These are phyloP conservation scores for Hypomyces rosellus DNA, from an alignment of 2,329 filamentous ascomycete genomes.

Conservation along the genomic window DNA sequence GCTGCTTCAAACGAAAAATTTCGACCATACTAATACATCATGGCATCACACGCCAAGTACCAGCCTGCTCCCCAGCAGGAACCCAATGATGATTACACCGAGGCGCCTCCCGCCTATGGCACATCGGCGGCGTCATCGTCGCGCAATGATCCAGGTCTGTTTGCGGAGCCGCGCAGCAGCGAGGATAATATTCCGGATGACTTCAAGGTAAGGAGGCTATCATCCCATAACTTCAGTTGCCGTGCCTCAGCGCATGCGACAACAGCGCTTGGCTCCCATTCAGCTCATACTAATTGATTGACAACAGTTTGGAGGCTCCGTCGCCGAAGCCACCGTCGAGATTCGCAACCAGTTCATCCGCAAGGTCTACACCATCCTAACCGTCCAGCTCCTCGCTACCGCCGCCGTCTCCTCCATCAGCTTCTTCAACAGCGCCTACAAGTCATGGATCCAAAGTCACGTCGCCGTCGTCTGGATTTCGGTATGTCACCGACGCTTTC, in stretches of 20 bases:
- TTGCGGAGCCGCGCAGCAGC: constrained; percentile 66
- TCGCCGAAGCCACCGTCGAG: constrained; percentile 88
- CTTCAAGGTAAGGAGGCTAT: constrained; percentile 64
- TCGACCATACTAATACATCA: constrained; percentile 26
- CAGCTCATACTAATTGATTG: constrained; percentile 3
- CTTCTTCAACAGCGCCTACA: constrained; percentile 78
- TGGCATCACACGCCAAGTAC: constrained; percentile 78
- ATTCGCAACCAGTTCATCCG: constrained; percentile 95
- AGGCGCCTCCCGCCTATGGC: constrained; percentile 75
- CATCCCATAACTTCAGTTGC: background rate
- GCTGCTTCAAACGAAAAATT: too few relatives aligned
- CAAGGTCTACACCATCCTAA: constrained; percentile 97
- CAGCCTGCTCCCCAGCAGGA: constrained; percentile 77
- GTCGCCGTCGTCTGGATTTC: constrained; percentile 81
- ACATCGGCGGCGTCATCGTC: constrained; percentile 41
- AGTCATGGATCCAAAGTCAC: constrained; percentile 78
- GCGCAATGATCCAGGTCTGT: constrained; percentile 52
- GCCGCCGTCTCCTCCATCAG: constrained; percentile 73
- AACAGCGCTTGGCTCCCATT: background rate
- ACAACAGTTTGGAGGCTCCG: constrained; percentile 76
- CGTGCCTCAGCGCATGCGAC: background rate
- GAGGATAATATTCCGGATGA: constrained; percentile 93
- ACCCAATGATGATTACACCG: constrained; percentile 73
- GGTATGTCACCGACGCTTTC: constrained; percentile 35
- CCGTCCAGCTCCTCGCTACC: constrained; percentile 85